Base-by-base conservation (phyloP, 306 rosid genomes). In the Crotalaria pallida region DNA sequence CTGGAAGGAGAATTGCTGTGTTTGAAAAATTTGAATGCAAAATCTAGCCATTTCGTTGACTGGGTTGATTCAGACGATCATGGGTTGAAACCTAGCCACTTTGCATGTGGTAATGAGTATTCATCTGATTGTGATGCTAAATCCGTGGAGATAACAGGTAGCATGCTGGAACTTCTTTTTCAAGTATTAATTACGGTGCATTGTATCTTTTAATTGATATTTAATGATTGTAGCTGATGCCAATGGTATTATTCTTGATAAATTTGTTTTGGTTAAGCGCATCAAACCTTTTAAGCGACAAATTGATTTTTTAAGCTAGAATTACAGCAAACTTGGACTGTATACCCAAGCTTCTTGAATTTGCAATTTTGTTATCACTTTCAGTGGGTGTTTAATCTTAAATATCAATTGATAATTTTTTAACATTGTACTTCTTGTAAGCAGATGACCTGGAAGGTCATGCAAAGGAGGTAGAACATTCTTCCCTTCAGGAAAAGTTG, bases 401-500 rank as follows among this genome's bases (percentile, higher is more conserved):
- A 17, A 58, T 21, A 48, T 31, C 22, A 40, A 33, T 68, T 45
- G 23, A 27, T 61, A 6, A 9, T 10, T 17, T 59, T 48, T 36
- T 0, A 58, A 65, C 36, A 13, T 61, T 67, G 6, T 59, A 40
- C 58, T 12, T 53, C 55, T 34, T 34, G 56, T 62, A 38, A 79
- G 86, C 71, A 91, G 97, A 86, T 71, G 95, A 76, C 41, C 52
- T 79, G 61, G 95, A 76, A 73, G 90, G 81, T 77, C 84, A 79
- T 5, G 96, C 86, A 70, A 95, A 95, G 86, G 99, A 91, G 79
- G 79, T 80, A 77, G 97, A 95, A 47, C 95, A 91, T 80, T 95
- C 92, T 75, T 85, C 97, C 80, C 82, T 89, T 72, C 99, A 95
- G 81, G 92, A 95, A 78, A 84, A 88, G 81, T 72, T 89, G 56